Evolutionary conservation across 768 basidiomycete genomes (phyloP), one percentile per base, ranked within the genome.

Genomic region (Collybia sp.): DNA sequence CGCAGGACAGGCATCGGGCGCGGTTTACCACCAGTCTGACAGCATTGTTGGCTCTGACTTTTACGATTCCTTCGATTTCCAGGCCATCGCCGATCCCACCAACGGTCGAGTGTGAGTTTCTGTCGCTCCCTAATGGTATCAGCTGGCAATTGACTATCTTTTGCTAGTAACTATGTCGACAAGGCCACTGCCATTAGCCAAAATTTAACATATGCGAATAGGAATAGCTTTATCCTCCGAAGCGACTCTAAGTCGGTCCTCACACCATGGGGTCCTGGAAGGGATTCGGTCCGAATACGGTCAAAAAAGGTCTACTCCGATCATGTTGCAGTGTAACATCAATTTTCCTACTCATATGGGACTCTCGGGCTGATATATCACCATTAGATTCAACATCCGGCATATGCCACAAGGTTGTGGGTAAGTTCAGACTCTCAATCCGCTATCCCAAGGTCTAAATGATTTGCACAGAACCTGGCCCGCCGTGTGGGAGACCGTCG

Each of bases 341-440:
- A 8, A 25, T 8, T 25, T n/a, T n/a, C n/a, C n/a, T n/a, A n/a
- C n/a, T n/a, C n/a, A n/a, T n/a, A n/a, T n/a, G n/a, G n/a, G n/a
- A n/a, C 25, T 8, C 25, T 25, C 25, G 25, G 25, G 3, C 25
- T 25, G 8, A 25, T 25, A 25, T 25, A 25, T 25, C 8, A 8
- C 25, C 25, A 8, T 25, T 25, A 25, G 25, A 4, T 25, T 25
- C 8, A 8, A 25, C 25, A 25, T 61, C 32, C 20, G 58, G 12
- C 79, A 79, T 55, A 79, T 81, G 76, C 79, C 79, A 12, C 66
- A 76, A 47, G 78, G 76, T 5, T 76, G 76, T 57, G 73, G 67
- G 72, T 72, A 40, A 46, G 58, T 57, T 10, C 31, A n/a, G 48
- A 51, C 10, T 20, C 34, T 31, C 36, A 35, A 35, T 25, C 38